Evolutionary conservation across 352 stramenopile genomes (phyloP), one percentile per base, ranked within the genome.

Genomic region (Thalassiosira exigua): DNA sequence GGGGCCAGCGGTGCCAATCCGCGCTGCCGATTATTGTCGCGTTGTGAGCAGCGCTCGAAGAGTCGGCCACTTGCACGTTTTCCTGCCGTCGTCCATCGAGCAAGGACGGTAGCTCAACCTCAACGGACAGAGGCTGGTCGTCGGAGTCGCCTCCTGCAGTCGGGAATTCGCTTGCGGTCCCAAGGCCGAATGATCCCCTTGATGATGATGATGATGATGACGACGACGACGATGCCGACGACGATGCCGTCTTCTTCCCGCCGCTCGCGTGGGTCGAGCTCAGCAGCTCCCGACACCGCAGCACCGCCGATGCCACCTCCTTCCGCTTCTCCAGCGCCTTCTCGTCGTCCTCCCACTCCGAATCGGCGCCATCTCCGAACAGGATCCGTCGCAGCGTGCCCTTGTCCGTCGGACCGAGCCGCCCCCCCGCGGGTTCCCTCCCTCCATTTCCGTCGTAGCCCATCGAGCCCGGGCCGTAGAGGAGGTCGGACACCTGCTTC

Each of bases 201-300:
- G 21, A 46, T 26, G 54, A 48, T 11, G 41, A 62, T 3, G 44
- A 62, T 17, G 54, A 5, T 11, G 12, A 26, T 46, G 12, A 11
- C 3, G 21, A 46, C 14, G 54, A 48, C 5, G 41, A 62, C 1
- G 44, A 62, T 17, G 54, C 11, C 4, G 12, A 26, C 39, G 12
- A 11, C 2, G 14, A 2, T 9, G 27, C 21, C 21, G 7, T 14
- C 7, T 19, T 19, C 4, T 56, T 29, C n/a, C 46, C 22, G 5
- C 22, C 46, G 9, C 46, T 19, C 17, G 11, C 22, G 5, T 7
- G 9, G 9, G 7, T 5, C 46, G 62, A 71, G 57, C 5, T 50
- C 26, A 66, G 50, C 30, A 84, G 33, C 39, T 80, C 62, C 26
- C 78, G 75, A 58, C 83, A 84, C 61, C 81, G 36, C 44, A 90